Evolutionary conservation across 2,329 filamentous ascomycete genomes (phyloP).

Genomic region (Blastomyces percursus): DNA sequence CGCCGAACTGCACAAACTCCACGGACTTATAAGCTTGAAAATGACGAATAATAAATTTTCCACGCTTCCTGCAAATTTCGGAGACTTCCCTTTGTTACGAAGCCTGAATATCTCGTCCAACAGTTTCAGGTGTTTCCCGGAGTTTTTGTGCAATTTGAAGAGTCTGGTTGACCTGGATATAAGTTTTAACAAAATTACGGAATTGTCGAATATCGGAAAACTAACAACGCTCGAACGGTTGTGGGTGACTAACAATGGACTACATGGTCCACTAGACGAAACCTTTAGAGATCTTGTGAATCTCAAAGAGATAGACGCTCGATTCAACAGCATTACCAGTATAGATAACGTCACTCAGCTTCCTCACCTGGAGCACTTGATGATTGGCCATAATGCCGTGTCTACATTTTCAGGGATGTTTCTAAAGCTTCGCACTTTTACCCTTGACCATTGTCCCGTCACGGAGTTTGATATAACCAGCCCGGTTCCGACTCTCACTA

Average conservation of each 20-base stretch:
- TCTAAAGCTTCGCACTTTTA: constrained; percentile 67
- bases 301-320: constrained; percentile 82
- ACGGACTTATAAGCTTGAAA: constrained; percentile 74
- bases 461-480: constrained; percentile 79
- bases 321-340: constrained; percentile 80
- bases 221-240: constrained; percentile 74
- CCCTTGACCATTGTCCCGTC: constrained; percentile 88
- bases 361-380: constrained; percentile 75
- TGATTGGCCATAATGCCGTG: constrained; percentile 84
- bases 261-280: constrained; percentile 62
- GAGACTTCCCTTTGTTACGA: constrained; percentile 63
- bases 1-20: constrained; percentile 65
- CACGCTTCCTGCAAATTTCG: constrained; percentile 69
- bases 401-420: constrained; percentile 88
- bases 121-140: constrained; percentile 71
- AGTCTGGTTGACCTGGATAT: constrained; percentile 87
- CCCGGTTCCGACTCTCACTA: constrained; percentile 68
- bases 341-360: constrained; percentile 80
- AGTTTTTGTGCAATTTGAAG: constrained; percentile 70
- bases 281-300: constrained; percentile 62
- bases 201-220: constrained; percentile 67
- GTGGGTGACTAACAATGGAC: constrained; percentile 89
- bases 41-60: constrained; percentile 86
- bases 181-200: constrained; percentile 85
- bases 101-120: constrained; percentile 91